A percentile compares a stretch with the other conserved stretches of the same genome.
Evolutionary conservation across 148 eudicot species (phyloP).

Genomic region (Dianthus caryophyllus): DNA sequence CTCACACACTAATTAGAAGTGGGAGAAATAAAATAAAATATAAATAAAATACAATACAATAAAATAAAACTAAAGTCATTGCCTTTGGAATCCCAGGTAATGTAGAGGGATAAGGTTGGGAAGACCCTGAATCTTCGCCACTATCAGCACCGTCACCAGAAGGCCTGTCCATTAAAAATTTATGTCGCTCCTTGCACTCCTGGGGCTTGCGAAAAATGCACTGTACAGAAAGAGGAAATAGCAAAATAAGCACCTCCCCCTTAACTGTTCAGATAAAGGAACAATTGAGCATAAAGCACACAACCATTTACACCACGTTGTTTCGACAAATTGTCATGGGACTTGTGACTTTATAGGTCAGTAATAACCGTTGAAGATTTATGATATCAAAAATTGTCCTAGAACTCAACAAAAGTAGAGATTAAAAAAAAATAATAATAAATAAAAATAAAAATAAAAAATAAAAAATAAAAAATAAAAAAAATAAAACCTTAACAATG

Average conservation of each 20-base stretch:
- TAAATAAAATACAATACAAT: too few relatives aligned
- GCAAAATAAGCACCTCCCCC: conserved; percentile 2
- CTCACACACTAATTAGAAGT: neutral
- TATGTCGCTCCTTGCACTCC: conserved; percentile 90
- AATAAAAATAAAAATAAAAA: too few relatives aligned
- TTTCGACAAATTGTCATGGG: neutral
- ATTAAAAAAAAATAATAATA: too few relatives aligned
- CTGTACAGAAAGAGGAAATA: conserved; percentile 30
- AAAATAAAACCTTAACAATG: neutral
- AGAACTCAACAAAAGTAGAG: too few relatives aligned
- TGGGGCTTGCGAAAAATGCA: conserved; percentile 70
- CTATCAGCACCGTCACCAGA: conserved; percentile 91
- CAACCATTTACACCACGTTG: conserved; percentile 6
- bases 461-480: neutral
- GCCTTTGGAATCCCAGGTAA: conserved; percentile 98
- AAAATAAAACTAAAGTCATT: conserved; percentile 21
- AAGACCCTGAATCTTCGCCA: conserved; percentile 94
- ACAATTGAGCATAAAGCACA: neutral
- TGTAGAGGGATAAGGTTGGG: conserved; percentile 84
- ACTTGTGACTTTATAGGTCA: neutral
- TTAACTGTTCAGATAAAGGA: neutral
- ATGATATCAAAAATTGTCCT: neutral
- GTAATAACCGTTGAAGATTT: neutral
- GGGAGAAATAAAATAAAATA: too few relatives aligned
- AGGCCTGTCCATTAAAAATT: conserved; percentile 60